Base-by-base conservation (phyloP, 2,329 filamentous ascomycete genomes). In the Aspergillus jensenii region DNA sequence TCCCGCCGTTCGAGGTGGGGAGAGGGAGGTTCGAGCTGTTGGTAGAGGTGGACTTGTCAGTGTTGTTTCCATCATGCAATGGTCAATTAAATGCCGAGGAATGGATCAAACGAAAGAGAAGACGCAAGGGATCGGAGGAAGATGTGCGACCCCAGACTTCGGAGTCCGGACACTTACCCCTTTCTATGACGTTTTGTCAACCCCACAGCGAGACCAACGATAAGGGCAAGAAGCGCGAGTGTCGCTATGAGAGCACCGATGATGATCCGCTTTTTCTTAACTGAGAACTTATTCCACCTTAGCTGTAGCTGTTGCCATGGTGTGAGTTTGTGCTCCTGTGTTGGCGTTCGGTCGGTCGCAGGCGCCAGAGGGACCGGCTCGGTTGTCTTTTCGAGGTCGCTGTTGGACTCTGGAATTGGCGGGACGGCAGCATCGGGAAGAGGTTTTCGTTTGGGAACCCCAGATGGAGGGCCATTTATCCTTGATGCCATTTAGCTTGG, bases 1-100 rank as follows among this genome's bases (percentile, higher is more conserved):
- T 79, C 1, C 80, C 76, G 11, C 78, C 76, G 55, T 82, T 64
- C 41, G 67, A 59, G 8, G 67, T 70, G 15, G 68, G 68, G 3
- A 71, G 63, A 3, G 67, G 61, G n/a, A 70, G 67, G 39, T 69
- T 67, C 2, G 56, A 57, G 23, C 59, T 58, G 31, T 27, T 55
- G 39, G 46, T 50, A 17, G 33, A 40, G 23, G 41, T 48, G 21
- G 14, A 6, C 19, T 40, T 39, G 27, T 54, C 19, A 40, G 56
- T 19, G 44, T 40, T 17, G 19, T 35, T 21, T 31, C 35, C 35
- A 35, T 14, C 27, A 40, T 40, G 31, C 23, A 23, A 47, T 41
- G 33, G 45, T 25, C 39, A 51, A 47, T 17, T 2, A 43, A 17
- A 2, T 15, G 11, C 17, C 35, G 21, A 50, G 44, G 14, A 19